Evolutionary conservation across 2,329 filamentous ascomycete species (phyloP).

Genomic region (Cladosporium sp.): DNA sequence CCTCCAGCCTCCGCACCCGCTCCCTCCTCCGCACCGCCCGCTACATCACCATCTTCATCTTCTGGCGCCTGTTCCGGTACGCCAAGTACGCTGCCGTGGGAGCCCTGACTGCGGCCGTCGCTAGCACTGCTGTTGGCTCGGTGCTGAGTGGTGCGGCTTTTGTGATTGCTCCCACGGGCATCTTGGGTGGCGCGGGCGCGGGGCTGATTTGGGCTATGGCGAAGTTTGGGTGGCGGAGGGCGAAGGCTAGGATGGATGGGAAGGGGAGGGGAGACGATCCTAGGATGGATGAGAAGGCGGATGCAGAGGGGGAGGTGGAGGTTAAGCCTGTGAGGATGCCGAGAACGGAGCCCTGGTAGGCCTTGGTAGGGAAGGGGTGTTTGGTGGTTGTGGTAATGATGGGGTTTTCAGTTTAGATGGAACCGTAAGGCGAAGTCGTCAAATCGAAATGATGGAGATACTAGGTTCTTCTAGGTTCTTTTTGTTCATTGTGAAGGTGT

Average conservation of each 20-base stretch:
- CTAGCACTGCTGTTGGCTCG: conserved; percentile 34
- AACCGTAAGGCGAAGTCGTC: no score
- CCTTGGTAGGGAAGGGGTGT: no score
- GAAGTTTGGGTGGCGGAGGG: conserved; percentile 33
- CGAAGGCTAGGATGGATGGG: conserved; percentile 27
- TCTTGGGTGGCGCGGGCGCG: conserved; percentile 34
- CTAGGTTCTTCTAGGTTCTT: no score
- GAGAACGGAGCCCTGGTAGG: conserved; percentile 13
- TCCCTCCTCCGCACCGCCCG: conserved; percentile 35
- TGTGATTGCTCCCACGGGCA: conserved; percentile 40
- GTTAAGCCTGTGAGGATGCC: conserved; percentile 10
- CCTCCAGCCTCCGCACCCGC: conserved; percentile 35
- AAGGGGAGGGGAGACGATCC: conserved; percentile 16
- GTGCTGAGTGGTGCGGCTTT: conserved; percentile 38
- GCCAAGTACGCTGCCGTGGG: conserved; percentile 43
- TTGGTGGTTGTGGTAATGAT: not conserved
- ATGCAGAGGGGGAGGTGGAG: conserved; percentile 17
- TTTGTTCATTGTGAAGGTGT: no score
- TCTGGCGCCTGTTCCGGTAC: conserved; percentile 41
- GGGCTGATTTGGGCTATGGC: conserved; percentile 38
- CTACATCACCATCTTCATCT: conserved; percentile 38
- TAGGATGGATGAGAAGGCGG: conserved; percentile 23
- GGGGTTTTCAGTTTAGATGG: no score
- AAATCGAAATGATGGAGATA: no score
- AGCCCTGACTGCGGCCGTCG: conserved; percentile 36